These are phyloP conservation scores for Pythium oligandrum DNA, from an alignment of 352 stramenopile species.

Conservation along the genomic window DNA sequence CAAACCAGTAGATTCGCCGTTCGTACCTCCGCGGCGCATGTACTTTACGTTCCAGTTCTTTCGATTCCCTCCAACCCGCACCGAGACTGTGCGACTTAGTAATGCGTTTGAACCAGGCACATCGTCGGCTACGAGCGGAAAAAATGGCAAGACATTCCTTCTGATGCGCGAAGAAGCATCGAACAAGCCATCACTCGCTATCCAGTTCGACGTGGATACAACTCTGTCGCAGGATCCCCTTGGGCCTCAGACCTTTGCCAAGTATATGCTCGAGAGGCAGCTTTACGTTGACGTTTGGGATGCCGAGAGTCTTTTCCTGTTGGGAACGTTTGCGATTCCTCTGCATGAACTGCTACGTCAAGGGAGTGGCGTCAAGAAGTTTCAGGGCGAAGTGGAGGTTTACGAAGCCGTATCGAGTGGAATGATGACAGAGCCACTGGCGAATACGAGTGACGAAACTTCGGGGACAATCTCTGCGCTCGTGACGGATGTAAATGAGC, in stretches of 20 bases:
- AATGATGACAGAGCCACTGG: too few species aligned
- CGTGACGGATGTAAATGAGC: too few species aligned
- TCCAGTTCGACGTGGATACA: constrained; percentile 79
- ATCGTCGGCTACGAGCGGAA: constrained; percentile 18
- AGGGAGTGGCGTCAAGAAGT: constrained; percentile 86
- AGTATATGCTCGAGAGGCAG: constrained; percentile 82
- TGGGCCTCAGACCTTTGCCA: constrained; percentile 75
- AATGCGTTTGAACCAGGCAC: constrained; percentile 29
- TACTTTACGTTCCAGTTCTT: constrained; percentile 95
- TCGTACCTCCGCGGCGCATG: constrained; percentile 33
- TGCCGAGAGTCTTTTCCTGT: constrained; percentile 84
- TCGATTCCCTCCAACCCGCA: constrained; percentile 81
- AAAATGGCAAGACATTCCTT: constrained; percentile 36
- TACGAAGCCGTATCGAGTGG: constrained; percentile 5
- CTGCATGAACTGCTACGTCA: constrained; percentile 88
- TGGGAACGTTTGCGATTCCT: constrained; percentile 83
- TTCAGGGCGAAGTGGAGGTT: constrained; percentile 77
- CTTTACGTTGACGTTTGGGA: constrained; percentile 94
- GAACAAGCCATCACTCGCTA: constrained; percentile 61
- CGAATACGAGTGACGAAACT: too few species aligned
- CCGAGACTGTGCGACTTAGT: constrained; percentile 70
- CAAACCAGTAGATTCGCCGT: not conserved
- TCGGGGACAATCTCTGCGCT: too few species aligned
- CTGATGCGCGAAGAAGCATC: constrained; percentile 56
- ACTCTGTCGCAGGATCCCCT: constrained; percentile 43